Conservation (phyloP, 192 early-diverging fungal genomes). For the Funneliformis geosporum region DNA sequence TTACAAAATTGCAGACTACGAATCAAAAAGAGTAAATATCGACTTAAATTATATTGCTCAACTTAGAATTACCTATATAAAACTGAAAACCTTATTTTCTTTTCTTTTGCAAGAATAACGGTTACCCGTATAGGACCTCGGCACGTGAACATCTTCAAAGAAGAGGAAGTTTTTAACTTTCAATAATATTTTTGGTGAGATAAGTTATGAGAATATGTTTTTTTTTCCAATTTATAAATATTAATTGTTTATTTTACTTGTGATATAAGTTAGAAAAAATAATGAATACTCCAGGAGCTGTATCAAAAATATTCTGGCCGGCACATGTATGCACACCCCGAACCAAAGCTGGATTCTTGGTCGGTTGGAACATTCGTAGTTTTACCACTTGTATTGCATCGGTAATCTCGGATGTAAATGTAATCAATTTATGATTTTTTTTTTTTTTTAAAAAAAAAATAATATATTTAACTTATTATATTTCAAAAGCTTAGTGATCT, state of each 20-base stretch:
- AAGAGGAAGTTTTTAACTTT: slow-evolving; percentile 46
- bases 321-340: slow-evolving; percentile 51
- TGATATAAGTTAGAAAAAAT: slow-evolving; percentile 3
- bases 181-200: background rate
- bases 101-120: slow-evolving; percentile 39
- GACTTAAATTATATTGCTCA: background rate
- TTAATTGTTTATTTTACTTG: background rate
- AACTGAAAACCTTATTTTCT: too few relatives aligned
- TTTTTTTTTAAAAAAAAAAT: background rate
- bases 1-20: slow-evolving; percentile 50
- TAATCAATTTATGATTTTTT: slow-evolving; percentile 28
- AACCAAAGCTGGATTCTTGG: slow-evolving; percentile 47
- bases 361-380: slow-evolving; percentile 54
- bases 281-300: slow-evolving; percentile 44
- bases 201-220: background rate
- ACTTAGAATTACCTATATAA: too few relatives aligned
- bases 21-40: slow-evolving; percentile 43
- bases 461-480: background rate
- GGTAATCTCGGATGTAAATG: slow-evolving; percentile 49
- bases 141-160: slow-evolving; percentile 50
- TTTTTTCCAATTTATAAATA: background rate
- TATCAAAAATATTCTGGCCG: slow-evolving; percentile 57
- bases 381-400: slow-evolving; percentile 55
- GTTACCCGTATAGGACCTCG: slow-evolving; percentile 50
- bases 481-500: slow-evolving; percentile 29